Percentiles rank a stretch among this genome's conserved stretches.
Evolutionary conservation across 345 rosid species (phyloP).

Genomic region (Hypericum androsaemum): DNA sequence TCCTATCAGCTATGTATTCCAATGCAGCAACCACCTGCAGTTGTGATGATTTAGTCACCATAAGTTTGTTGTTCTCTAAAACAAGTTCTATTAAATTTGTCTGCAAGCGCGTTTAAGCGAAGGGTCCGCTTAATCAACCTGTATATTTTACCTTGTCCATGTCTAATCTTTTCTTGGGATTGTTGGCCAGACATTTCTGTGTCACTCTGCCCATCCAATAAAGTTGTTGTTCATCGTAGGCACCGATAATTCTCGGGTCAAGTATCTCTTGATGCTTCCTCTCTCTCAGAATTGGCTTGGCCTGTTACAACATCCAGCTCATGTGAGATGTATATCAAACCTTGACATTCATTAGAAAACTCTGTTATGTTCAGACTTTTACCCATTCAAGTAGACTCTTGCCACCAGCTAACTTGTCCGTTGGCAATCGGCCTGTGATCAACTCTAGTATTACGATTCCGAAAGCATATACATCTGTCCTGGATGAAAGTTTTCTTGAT

Average conservation of each 20-base stretch:
- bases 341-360: neutral
- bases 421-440: constrained; percentile 19
- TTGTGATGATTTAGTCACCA: too few species aligned
- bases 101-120: too few species aligned
- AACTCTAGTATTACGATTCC: constrained; percentile 34
- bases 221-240: constrained; percentile 23
- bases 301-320: constrained; percentile 14
- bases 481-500: constrained; percentile 13
- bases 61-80: too few species aligned
- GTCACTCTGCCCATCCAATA: constrained; percentile 22
- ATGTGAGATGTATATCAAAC: too few species aligned
- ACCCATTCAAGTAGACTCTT: constrained; percentile 26
- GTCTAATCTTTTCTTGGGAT: constrained; percentile 27
- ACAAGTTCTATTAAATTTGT: too few species aligned
- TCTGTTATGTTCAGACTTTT: constrained; percentile 3
- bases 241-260: constrained; percentile 19
- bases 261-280: constrained; percentile 17
- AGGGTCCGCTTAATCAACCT: too few species aligned
- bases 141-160: constrained; percentile 22
- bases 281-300: constrained; percentile 24
- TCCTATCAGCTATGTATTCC: constrained; percentile 20
- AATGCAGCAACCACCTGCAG: constrained; percentile 27
- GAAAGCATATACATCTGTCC: constrained; percentile 31
- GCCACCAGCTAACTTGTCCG: constrained; percentile 8
- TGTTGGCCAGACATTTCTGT: constrained; percentile 19